Percentiles rank a stretch among this genome's conserved stretches.
Evolutionary conservation across 2,329 filamentous ascomycete species (phyloP).

Genomic region (Aureobasidium sp.): DNA sequence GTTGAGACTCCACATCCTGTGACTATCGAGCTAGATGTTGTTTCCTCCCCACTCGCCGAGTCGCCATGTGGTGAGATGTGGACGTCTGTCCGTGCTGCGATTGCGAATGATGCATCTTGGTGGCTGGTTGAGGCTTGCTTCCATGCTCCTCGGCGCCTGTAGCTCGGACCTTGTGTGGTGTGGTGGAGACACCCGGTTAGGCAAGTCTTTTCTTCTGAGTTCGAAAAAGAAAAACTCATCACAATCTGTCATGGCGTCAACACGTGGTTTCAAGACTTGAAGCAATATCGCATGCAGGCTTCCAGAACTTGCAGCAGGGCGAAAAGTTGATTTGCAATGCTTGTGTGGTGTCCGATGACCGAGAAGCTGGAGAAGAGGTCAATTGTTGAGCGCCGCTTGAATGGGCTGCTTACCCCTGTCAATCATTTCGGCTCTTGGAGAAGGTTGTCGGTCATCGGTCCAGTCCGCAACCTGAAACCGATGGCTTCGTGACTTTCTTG

Average conservation of each 20-base stretch:
- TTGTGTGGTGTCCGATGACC: background rate
- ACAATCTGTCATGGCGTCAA: background rate
- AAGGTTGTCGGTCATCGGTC: constrained; percentile 8
- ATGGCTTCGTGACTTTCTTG: background rate
- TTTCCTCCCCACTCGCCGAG: background rate
- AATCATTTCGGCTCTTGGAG: constrained; percentile 7
- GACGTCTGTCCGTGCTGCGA: constrained; percentile 1
- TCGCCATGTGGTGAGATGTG: background rate
- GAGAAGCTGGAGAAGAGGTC: background rate
- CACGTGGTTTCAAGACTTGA: background rate
- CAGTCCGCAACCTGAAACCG: constrained; percentile 6
- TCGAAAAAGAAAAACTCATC: background rate
- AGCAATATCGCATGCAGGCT: background rate
- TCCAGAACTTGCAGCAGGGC: background rate
- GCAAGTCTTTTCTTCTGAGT: background rate
- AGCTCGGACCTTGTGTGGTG: background rate
- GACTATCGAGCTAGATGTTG: background rate
- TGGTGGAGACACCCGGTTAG: background rate
- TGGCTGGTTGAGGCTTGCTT: background rate
- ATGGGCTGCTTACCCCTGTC: constrained; percentile 2
- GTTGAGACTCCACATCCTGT: constrained; percentile 3
- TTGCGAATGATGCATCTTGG: constrained; percentile 5
- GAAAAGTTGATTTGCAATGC: background rate
- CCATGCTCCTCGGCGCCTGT: background rate
- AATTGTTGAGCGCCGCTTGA: constrained; percentile 1